Percentiles rank a stretch among this genome's conserved stretches.
These are phyloP conservation scores for Albugo laibachii DNA, from an alignment of 352 stramenopile genomes.

Conservation along the genomic window DNA sequence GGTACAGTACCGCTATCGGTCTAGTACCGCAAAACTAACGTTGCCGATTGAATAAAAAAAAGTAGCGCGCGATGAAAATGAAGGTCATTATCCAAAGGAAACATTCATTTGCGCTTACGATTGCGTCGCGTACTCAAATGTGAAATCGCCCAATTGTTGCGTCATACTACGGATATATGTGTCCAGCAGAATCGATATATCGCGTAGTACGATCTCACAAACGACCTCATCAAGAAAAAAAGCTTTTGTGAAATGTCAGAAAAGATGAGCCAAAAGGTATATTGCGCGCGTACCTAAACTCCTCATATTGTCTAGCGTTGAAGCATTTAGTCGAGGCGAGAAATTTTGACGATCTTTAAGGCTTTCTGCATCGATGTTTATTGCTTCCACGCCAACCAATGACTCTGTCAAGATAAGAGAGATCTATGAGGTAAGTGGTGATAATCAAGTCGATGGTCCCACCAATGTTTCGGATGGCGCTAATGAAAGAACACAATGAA, in stretches of 20 bases:
- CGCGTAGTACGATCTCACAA: constrained; percentile 54
- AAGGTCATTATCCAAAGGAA: no score
- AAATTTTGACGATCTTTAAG: constrained; percentile 4
- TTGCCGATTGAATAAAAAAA: no score
- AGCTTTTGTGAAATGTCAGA: constrained; percentile 11
- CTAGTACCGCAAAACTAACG: no score
- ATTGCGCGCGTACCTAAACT: constrained; percentile 21
- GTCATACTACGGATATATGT: constrained; percentile 27
- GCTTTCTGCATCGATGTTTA: constrained; percentile 6
- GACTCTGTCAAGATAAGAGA: no score
- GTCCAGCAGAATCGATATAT: constrained; percentile 44
- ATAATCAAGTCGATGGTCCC: background rate
- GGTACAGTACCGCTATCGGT: no score
- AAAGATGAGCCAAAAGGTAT: background rate
- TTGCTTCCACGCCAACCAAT: constrained; percentile 5
- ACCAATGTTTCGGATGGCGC: constrained; percentile 49
- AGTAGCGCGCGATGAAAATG: no score
- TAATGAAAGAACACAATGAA: constrained; percentile 50
- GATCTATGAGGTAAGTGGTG: no score
- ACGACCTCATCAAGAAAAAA: constrained; percentile 65
- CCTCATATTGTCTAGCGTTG: constrained; percentile 21
- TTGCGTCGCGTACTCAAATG: background rate
- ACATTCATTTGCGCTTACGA: no score
- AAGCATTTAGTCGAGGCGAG: constrained; percentile 7
- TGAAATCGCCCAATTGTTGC: constrained; percentile 5